These are phyloP conservation scores for Termitomyces bulborhizus DNA, from an alignment of 768 basidiomycete genomes.

Conservation along the genomic window DNA sequence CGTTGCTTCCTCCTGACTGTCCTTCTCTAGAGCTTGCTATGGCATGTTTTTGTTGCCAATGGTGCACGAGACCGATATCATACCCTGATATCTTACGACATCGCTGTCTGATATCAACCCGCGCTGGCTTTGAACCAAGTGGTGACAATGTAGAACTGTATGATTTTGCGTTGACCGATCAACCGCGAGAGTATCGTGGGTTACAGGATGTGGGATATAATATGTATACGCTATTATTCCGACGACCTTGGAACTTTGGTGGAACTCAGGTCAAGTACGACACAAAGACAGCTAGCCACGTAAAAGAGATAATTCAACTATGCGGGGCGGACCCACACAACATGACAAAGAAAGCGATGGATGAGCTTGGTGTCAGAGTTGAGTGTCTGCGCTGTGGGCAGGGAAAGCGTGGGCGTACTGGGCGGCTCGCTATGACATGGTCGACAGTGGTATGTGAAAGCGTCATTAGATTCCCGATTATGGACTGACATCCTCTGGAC, in stretches of 20 bases:
- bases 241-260: conserved; percentile 18
- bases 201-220: neutral
- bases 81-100: conserved; percentile 27
- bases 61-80: conserved; percentile 23
- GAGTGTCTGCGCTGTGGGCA: conserved; percentile 25
- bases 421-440: conserved; percentile 26
- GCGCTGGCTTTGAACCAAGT: neutral
- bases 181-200: neutral
- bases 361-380: conserved; percentile 18
- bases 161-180: neutral
- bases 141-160: conserved; percentile 11
- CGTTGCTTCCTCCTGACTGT: conserved; percentile 2
- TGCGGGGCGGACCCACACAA: conserved; percentile 23
- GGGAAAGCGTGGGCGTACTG: conserved; percentile 7
- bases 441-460: conserved; percentile 20
- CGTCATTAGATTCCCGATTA: neutral
- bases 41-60: conserved; percentile 26
- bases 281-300: conserved; percentile 19
- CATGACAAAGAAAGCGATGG: conserved; percentile 17
- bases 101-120: conserved; percentile 12
- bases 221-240: neutral
- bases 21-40: conserved; percentile 21
- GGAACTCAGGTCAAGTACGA: conserved; percentile 19
- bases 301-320: conserved; percentile 16
- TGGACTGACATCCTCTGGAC: neutral